Conservation (phyloP, 176 grass and related monocot species). For the Musa beccarii region DNA sequence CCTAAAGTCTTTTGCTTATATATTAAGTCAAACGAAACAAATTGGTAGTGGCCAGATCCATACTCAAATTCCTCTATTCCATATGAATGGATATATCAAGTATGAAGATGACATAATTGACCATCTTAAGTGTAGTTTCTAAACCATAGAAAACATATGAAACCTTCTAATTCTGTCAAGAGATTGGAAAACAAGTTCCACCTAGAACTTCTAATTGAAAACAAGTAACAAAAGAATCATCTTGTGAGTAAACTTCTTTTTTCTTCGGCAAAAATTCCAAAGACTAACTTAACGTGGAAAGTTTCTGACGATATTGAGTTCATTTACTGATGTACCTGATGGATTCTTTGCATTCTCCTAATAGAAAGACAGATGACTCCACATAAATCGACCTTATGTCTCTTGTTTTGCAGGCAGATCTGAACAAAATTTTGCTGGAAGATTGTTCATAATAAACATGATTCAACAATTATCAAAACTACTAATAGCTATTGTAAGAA, state of each 20-base stretch:
- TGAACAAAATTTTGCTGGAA: no score
- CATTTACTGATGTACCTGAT: neutral
- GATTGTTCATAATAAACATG: neutral
- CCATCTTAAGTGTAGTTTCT: neutral
- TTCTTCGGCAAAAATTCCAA: no score
- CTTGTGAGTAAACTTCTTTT: no score
- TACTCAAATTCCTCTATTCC: neutral
- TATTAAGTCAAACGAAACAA: neutral
- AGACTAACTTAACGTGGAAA: no score
- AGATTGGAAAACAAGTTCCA: neutral
- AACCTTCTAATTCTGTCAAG: no score
- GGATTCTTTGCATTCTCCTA: neutral
- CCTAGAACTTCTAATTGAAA: neutral
- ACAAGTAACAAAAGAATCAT: neutral
- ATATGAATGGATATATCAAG: neutral
- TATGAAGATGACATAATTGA: neutral
- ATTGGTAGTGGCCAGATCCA: neutral
- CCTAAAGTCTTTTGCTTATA: neutral
- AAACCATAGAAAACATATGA: neutral
- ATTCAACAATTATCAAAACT: neutral
- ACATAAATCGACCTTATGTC: no score
- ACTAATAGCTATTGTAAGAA: slow-evolving; percentile 9
- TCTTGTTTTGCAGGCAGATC: no score
- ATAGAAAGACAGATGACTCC: neutral
- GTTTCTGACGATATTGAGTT: neutral